Conservation (phyloP, 306 rosid genomes). For the Astragalus glycyphyllos region DNA sequence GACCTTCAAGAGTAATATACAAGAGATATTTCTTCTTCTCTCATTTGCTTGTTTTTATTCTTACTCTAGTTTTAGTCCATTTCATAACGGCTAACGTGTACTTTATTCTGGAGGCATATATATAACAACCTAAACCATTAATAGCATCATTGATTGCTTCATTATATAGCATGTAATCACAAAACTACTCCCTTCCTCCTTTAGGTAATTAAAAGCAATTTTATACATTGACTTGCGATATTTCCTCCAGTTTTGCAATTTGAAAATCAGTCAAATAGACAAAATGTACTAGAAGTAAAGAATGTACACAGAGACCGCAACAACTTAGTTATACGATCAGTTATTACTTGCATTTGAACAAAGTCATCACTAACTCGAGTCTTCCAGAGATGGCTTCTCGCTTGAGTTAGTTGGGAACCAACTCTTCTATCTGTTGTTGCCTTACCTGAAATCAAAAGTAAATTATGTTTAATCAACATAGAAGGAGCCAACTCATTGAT, state of each 20-base stretch:
- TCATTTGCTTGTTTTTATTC: no score
- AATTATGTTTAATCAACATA: slow-evolving; percentile 30
- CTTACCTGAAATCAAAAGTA: slow-evolving; percentile 55
- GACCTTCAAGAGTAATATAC: no score
- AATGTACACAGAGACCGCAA: slow-evolving; percentile 13
- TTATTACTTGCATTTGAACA: slow-evolving; percentile 66
- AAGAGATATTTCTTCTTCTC: no score
- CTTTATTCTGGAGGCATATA: no score
- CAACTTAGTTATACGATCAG: slow-evolving; percentile 35
- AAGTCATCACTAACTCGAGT: slow-evolving; percentile 73
- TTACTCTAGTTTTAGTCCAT: no score
- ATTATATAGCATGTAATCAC: no score
- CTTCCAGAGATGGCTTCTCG: slow-evolving; percentile 58
- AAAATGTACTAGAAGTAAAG: slow-evolving; percentile 13
- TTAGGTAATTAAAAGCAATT: no score
- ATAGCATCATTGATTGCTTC: no score
- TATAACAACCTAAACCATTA: no score
- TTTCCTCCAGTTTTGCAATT: slow-evolving; percentile 20
- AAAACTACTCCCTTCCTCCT: no score
- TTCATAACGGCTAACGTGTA: no score
- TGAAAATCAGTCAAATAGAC: slow-evolving; percentile 23
- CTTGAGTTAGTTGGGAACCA: slow-evolving; percentile 47
- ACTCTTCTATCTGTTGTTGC: slow-evolving; percentile 51
- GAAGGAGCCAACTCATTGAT: slow-evolving; percentile 1
- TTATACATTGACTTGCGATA: no score